Evolutionary conservation across 495 filamentous ascomycete species (phyloP).

Genomic region (Echria macrotheca): DNA sequence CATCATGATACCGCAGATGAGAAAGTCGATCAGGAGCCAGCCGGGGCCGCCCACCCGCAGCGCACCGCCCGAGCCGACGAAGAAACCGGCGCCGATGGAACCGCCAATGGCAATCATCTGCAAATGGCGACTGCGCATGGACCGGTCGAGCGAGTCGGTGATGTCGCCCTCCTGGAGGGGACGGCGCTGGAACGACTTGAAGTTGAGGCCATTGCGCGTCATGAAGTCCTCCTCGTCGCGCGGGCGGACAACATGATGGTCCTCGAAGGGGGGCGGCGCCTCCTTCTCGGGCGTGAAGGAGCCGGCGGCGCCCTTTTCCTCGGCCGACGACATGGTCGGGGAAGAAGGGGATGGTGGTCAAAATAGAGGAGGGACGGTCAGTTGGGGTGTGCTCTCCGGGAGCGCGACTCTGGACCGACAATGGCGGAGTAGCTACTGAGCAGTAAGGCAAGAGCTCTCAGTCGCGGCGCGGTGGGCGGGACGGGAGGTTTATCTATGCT

Average conservation of each 20-base stretch:
- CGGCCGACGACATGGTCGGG: slow-evolving; percentile 26
- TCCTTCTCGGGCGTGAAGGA: slow-evolving; percentile 21
- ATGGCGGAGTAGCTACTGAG: too few relatives aligned
- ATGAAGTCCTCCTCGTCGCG: slow-evolving; percentile 33
- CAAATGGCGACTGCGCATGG: slow-evolving; percentile 59
- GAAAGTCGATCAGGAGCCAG: slow-evolving; percentile 49
- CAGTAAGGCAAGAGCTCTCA: too few relatives aligned
- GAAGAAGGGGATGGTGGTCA: slow-evolving; percentile 8
- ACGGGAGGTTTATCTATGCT: not conserved
- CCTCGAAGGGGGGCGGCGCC: slow-evolving; percentile 21
- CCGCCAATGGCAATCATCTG: slow-evolving; percentile 76
- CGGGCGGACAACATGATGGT: not conserved
- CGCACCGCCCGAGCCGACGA: slow-evolving; percentile 48
- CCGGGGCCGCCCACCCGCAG: slow-evolving; percentile 42
- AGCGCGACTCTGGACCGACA: not conserved
- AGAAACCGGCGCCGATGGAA: slow-evolving; percentile 63
- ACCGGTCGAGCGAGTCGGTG: slow-evolving; percentile 47
- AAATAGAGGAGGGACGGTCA: slow-evolving; percentile 1
- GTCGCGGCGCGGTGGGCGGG: too few relatives aligned
- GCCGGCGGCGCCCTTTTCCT: slow-evolving; percentile 19
- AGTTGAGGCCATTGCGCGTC: slow-evolving; percentile 48
- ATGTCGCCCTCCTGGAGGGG: slow-evolving; percentile 26
- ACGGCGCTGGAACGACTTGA: slow-evolving; percentile 46
- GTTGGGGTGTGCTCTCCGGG: not conserved
- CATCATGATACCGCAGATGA: slow-evolving; percentile 51